A percentile compares a stretch with the other conserved stretches of the same genome.
These are phyloP conservation scores for Puccinellia tenuiflora DNA, from an alignment of 176 grass and related monocot species.

Conservation along the genomic window DNA sequence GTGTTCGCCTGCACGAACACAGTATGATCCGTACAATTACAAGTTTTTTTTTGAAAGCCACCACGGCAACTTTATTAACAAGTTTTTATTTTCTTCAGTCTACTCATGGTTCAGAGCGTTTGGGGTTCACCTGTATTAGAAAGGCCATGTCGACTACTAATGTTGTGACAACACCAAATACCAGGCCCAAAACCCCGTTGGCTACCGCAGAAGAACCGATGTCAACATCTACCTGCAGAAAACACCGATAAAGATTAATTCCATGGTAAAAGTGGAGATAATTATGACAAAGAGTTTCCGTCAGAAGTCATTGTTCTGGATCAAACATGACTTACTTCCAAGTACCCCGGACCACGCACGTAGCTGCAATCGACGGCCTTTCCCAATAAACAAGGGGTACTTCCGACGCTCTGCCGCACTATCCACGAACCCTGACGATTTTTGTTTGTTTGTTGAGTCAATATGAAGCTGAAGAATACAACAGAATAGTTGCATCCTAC, in stretches of 20 bases:
- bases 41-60: background rate
- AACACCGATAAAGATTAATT: background rate
- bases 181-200: conserved; percentile 89
- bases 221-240: conserved; percentile 78
- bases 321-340: conserved; percentile 65
- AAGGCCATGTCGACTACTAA: conserved; percentile 96
- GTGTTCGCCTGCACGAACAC: conserved; percentile 60
- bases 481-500: background rate
- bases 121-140: conserved; percentile 65
- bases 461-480: background rate
- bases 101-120: background rate
- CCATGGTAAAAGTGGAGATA: background rate
- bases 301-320: conserved; percentile 3
- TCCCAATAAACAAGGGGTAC: conserved; percentile 76
- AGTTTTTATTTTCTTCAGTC: too few relatives aligned
- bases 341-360: conserved; percentile 51
- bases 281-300: background rate
- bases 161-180: conserved; percentile 72
- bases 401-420: conserved; percentile 92
- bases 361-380: conserved; percentile 93
- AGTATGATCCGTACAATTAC: background rate
- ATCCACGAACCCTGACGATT: conserved; percentile 85
- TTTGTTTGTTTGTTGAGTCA: background rate
- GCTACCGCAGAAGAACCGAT: conserved; percentile 91
- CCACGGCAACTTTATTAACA: too few relatives aligned